Base-by-base conservation (phyloP, 148 eudicot genomes). In the Chenopodium album region DNA sequence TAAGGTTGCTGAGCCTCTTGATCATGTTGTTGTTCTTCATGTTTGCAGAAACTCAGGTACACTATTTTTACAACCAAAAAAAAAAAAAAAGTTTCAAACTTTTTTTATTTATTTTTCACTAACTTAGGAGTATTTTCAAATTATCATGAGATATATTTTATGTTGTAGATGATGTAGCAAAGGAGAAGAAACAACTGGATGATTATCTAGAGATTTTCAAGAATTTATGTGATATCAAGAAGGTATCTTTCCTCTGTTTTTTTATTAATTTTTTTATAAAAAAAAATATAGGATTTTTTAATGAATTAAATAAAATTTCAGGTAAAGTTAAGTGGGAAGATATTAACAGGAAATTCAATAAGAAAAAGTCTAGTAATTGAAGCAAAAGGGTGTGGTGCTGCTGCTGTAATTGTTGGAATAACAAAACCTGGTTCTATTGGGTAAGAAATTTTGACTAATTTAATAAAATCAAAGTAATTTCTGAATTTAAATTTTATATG, bases 1-100 rank as follows among this genome's bases (percentile, higher is more conserved):
- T 20, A 96, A 92, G 90, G 97, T 94, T 69, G 98, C 98, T 78
- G 80, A 86, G 75, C 85, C 94, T 10, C 94, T 91, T n/a, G 99
- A 96, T 87, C 84, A 80, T 76, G 92, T 96, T 4, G 64, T 91
- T 82, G 94, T 94, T 73, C 20, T 96, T 88, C 94, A 96, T 92
- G 95, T 94, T 84, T 87, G 80, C 72, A 78, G 89, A 86, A 83
- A 88, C 85, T 85, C 86, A 28, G 98, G 98, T 94, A 86, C 59
- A 19, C 7, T 23, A 31, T 22, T 67, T 60, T 54, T 54, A 26
- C 26, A 26, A 26, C 26, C 2, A 12, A 0, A 17, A 3, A 54
- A 54, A 48, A 9, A 48, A 47, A 46, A 46, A 46, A 46, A 46
- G 26, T 26, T 26, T 26, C 26, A 26, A 26, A 32, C 3, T 34